phyloP scores from a whole-genome alignment of 352 stramenopile species.

The Thalassiosira hispida region DNA sequence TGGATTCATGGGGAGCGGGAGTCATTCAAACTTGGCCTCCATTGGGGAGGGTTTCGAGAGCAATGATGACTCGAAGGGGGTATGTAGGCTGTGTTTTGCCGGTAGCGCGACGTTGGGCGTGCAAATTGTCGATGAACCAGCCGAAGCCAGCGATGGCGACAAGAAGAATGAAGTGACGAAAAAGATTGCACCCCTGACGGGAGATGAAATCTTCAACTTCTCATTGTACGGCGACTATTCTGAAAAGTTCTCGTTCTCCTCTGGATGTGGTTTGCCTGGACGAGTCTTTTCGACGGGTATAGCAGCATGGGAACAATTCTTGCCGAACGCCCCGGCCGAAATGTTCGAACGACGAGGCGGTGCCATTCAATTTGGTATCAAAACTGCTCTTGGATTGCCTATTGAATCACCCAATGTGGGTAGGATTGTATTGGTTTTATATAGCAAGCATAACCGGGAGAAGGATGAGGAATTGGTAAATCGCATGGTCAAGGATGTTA shows the following conservation, averaged over 20 bases:
- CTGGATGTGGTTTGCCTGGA: conserved; percentile 76
- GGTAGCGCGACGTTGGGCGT: conserved; percentile 67
- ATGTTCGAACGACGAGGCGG: conserved; percentile 79
- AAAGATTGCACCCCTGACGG: conserved; percentile 13
- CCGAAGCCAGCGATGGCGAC: neutral
- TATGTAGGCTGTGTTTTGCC: conserved; percentile 76
- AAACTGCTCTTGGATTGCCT: conserved; percentile 77
- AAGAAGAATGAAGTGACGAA: neutral
- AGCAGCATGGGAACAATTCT: conserved; percentile 76
- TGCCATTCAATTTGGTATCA: conserved; percentile 78
- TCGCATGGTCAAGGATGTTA: conserved; percentile 72
- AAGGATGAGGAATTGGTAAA: conserved; percentile 75
- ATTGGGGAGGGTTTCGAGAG: neutral
- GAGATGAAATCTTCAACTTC: conserved; percentile 56
- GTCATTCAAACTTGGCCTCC: neutral
- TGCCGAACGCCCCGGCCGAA: conserved; percentile 70
- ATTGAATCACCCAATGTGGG: conserved; percentile 80
- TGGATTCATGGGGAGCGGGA: conserved; percentile 12
- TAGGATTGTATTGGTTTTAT: conserved; percentile 77
- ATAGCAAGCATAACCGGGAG: conserved; percentile 67
- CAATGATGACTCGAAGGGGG: neutral
- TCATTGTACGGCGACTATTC: conserved; percentile 50
- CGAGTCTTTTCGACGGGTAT: conserved; percentile 70
- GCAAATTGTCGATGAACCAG: conserved; percentile 27
- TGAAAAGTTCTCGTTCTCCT: conserved; percentile 78